Evolutionary conservation across 1,284 basidiomycete genomes (phyloP).

Genomic region (Takashimella koratensis): DNA sequence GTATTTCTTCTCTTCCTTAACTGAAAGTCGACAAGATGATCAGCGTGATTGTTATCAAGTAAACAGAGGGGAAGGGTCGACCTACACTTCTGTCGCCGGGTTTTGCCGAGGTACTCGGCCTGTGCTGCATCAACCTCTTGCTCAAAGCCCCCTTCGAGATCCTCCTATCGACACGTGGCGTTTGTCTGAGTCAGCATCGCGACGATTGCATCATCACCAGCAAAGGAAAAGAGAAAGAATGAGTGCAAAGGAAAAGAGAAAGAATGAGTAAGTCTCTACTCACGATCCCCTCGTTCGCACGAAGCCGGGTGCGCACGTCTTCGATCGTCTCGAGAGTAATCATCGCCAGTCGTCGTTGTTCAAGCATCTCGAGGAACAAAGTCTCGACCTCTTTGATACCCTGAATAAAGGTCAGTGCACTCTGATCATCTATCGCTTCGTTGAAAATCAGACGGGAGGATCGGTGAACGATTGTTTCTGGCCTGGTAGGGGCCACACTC

Average conservation of each 20-base stretch:
- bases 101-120: constrained; percentile 23
- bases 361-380: constrained; percentile 12
- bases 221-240: neutral
- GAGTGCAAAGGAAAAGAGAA: too few relatives aligned
- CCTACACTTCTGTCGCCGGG: constrained; percentile 25
- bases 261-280: too few relatives aligned
- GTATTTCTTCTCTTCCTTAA: constrained; percentile 58
- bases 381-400: constrained; percentile 17
- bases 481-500: too few relatives aligned
- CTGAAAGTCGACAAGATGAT: constrained; percentile 16
- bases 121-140: constrained; percentile 8
- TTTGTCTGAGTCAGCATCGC: too few relatives aligned
- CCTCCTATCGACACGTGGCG: too few relatives aligned
- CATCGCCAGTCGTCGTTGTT: constrained; percentile 6
- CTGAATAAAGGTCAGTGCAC: constrained; percentile 9
- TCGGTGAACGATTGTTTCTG: neutral
- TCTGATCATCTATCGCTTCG: neutral
- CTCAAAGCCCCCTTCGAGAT: too few relatives aligned
- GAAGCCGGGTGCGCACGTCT: neutral
- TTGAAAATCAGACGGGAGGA: neutral
- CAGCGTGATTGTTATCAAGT: too few relatives aligned
- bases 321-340: neutral
- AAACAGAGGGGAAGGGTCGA: too few relatives aligned
- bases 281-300: neutral
- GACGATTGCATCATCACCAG: too few relatives aligned